Evolutionary conservation across 1,139 yeast species (phyloP).

Genomic region (Hansenula sp.): DNA sequence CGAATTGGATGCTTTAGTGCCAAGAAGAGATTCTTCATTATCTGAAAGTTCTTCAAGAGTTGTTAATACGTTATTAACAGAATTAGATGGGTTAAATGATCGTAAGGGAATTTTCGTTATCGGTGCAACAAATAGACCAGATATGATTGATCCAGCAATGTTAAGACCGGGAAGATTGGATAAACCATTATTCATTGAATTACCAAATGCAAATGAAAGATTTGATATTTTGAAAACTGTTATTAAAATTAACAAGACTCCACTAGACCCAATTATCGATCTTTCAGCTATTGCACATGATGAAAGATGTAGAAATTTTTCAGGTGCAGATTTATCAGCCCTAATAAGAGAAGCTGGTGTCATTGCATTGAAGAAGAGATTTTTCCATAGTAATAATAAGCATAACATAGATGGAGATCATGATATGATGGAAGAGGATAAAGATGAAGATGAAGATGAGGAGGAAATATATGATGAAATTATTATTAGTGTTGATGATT

Average conservation of each 20-base stretch:
- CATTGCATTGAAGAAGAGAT: constrained; percentile 69
- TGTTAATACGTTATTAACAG: constrained; percentile 90
- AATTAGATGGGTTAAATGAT: constrained; percentile 90
- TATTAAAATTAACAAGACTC: constrained; percentile 69
- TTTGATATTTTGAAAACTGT: constrained; percentile 78
- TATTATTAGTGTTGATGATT: constrained; percentile 61
- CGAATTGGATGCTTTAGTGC: constrained; percentile 94
- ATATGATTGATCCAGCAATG: constrained; percentile 98
- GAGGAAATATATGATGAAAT: constrained; percentile 34
- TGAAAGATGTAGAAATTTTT: constrained; percentile 79
- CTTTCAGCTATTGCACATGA: constrained; percentile 63
- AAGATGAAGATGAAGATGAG: constrained; percentile 5
- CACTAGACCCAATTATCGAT: constrained; percentile 63
- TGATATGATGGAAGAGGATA: constrained; percentile 38
- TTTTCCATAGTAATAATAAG: constrained; percentile 37
- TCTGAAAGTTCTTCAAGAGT: constrained; percentile 93
- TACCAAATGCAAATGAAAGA: constrained; percentile 77
- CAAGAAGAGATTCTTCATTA: constrained; percentile 82
- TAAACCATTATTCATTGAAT: constrained; percentile 85
- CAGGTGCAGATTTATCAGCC: constrained; percentile 95
- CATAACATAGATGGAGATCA: constrained; percentile 36
- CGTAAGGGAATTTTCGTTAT: constrained; percentile 90
- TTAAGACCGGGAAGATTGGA: constrained; percentile 94
- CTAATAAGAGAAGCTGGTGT: constrained; percentile 93
- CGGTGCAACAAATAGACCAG: constrained; percentile 97